Evolutionary conservation across 306 rosid genomes (phyloP).

Genomic region (Lathyrus sativus): DNA sequence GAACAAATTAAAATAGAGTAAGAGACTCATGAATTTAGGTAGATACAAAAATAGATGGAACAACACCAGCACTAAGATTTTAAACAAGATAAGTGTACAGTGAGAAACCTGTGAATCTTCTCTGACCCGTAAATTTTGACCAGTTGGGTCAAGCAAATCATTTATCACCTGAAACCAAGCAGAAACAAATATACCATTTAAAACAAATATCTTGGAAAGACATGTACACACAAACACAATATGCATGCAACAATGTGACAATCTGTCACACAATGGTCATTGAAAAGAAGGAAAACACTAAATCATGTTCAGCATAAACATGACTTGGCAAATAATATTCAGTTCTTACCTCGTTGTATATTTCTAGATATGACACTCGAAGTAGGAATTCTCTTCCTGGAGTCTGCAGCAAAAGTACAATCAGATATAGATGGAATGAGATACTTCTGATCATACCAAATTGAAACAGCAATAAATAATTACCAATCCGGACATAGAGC

Average conservation of each 20-base stretch:
- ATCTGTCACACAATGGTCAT: conserved; percentile 1
- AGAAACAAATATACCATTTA: conserved; percentile 34
- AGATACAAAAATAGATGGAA: conserved; percentile 16
- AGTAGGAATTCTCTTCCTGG: conserved; percentile 99
- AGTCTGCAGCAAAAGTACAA: conserved; percentile 62
- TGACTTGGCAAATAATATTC: conserved; percentile 15
- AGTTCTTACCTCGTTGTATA: conserved; percentile 84
- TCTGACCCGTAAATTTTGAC: conserved; percentile 95
- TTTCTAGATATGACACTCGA: conserved; percentile 95
- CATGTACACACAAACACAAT: neutral
- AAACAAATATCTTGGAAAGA: conserved; percentile 12
- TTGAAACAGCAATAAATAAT: conserved; percentile 28
- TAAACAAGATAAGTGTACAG: conserved; percentile 25
- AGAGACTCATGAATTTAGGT: conserved; percentile 1
- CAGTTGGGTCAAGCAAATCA: conserved; percentile 98
- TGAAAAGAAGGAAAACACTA: neutral
- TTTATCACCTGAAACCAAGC: conserved; percentile 87
- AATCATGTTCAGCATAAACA: conserved; percentile 9
- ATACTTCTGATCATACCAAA: conserved; percentile 34
- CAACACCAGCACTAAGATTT: conserved; percentile 10
- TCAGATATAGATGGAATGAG: conserved; percentile 32
- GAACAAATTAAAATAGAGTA: conserved; percentile 13
- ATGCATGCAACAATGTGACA: conserved; percentile 9
- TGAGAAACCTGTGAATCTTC: conserved; percentile 94
- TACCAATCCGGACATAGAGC: conserved; percentile 22